Conservation (phyloP, 345 rosid species). For the Pugionium dolabratum region DNA sequence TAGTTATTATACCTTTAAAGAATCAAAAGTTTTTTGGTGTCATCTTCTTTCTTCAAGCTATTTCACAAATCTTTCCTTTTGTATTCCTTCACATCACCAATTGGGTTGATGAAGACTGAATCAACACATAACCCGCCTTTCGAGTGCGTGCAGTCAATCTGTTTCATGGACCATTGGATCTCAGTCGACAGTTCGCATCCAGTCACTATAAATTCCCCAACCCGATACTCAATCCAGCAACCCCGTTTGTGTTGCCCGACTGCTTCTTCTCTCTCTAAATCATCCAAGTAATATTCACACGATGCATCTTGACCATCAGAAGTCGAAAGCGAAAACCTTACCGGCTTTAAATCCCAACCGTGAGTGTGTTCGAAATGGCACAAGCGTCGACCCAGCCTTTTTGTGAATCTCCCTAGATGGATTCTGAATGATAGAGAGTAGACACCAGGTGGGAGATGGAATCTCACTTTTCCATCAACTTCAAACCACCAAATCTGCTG, state of each 20-base stretch:
- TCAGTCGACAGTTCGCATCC: slow-evolving; percentile 61
- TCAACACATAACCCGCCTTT: slow-evolving; percentile 94
- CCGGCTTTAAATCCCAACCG: too few species aligned
- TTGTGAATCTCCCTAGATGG: slow-evolving; percentile 78
- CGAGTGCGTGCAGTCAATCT: slow-evolving; percentile 94
- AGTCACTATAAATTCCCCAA: too few species aligned
- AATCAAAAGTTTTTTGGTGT: slow-evolving; percentile 12
- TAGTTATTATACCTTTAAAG: slow-evolving; percentile 11
- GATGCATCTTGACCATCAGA: slow-evolving; percentile 16
- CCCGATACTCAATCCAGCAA: not conserved
- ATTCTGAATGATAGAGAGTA: slow-evolving; percentile 81
- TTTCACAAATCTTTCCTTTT: slow-evolving; percentile 40
- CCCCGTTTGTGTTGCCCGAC: too few species aligned
- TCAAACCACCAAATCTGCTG: slow-evolving; percentile 98
- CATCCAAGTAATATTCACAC: too few species aligned
- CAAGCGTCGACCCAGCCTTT: slow-evolving; percentile 71
- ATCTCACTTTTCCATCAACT: slow-evolving; percentile 79
- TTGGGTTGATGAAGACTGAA: slow-evolving; percentile 82
- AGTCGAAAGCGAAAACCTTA: slow-evolving; percentile 37
- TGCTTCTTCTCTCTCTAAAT: too few species aligned
- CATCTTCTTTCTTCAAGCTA: slow-evolving; percentile 1
- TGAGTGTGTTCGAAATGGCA: slow-evolving; percentile 60
- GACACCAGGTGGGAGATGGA: slow-evolving; percentile 78
- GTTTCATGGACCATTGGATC: slow-evolving; percentile 85
- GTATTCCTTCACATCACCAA: slow-evolving; percentile 53